Conservation (phyloP, 2,329 filamentous ascomycete genomes). For the Fusarium xylarioides region DNA sequence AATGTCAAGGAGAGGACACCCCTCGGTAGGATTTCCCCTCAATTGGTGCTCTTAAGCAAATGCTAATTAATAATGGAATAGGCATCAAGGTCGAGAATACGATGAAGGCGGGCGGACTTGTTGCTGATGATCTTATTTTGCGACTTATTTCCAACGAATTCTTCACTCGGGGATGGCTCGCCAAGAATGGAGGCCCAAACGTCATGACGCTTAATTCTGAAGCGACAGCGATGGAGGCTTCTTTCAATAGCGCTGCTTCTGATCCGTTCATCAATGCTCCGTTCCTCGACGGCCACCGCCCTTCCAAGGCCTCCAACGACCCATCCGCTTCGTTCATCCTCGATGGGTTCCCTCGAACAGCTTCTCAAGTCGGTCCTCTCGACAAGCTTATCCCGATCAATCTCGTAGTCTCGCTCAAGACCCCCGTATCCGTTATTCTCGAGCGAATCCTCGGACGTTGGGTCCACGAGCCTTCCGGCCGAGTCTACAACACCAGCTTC, state of each 20-base stretch:
- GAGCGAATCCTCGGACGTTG: conserved; percentile 90
- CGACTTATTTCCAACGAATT: conserved; percentile 93
- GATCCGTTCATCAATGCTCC: conserved; percentile 55
- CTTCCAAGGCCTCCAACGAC: conserved; percentile 66
- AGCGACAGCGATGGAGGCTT: conserved; percentile 50
- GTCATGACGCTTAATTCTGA: conserved; percentile 63
- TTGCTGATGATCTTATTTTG: conserved; percentile 90
- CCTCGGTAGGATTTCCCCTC: conserved; percentile 73
- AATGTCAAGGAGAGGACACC: conserved; percentile 92
- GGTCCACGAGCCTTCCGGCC: conserved; percentile 90
- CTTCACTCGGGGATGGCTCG: conserved; percentile 84
- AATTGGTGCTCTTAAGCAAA: background rate
- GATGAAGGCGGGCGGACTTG: conserved; percentile 89
- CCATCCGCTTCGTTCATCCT: conserved; percentile 90
- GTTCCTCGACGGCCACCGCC: conserved; percentile 49
- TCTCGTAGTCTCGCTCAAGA: conserved; percentile 86
- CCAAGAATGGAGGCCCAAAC: conserved; percentile 55
- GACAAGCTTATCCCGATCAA: conserved; percentile 92
- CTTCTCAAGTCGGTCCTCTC: conserved; percentile 78
- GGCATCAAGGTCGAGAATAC: conserved; percentile 90
- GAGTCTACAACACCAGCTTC: conserved; percentile 95
- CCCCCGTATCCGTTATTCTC: conserved; percentile 86
- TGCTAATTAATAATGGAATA: conserved; percentile 49
- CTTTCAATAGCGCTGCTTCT: conserved; percentile 46
- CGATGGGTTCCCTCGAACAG: conserved; percentile 94